Conservation (phyloP, 2,329 filamentous ascomycete species). For the Fusarium tuaranense region DNA sequence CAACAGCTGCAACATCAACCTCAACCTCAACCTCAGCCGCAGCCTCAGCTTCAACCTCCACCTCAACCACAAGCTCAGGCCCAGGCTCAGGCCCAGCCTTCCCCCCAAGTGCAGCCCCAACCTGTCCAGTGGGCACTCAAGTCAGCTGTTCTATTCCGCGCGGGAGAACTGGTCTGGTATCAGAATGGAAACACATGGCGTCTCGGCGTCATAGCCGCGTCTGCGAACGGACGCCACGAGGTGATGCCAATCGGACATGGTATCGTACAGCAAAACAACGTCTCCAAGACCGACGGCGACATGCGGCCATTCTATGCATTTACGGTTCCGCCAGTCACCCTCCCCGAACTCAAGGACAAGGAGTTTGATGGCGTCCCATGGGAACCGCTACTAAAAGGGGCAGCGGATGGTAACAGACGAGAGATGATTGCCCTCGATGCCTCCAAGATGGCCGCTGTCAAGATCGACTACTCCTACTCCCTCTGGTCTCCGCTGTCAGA, state of each 20-base stretch:
- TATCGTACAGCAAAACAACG: slow-evolving; percentile 52
- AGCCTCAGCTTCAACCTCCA: slow-evolving; percentile 22
- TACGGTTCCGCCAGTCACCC: slow-evolving; percentile 58
- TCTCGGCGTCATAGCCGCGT: slow-evolving; percentile 57
- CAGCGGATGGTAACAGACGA: slow-evolving; percentile 51
- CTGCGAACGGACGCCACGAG: slow-evolving; percentile 48
- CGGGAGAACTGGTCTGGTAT: slow-evolving; percentile 64
- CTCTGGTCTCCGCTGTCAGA: slow-evolving; percentile 56
- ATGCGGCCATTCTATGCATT: slow-evolving; percentile 65
- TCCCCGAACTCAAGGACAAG: slow-evolving; percentile 54
- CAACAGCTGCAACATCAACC: slow-evolving; percentile 13
- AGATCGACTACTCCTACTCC: slow-evolving; percentile 62
- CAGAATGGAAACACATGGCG: slow-evolving; percentile 61
- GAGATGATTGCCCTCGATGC: slow-evolving; percentile 61
- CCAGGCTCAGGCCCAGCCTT: slow-evolving; percentile 24
- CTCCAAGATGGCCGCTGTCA: slow-evolving; percentile 63
- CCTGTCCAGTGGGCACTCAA: slow-evolving; percentile 49
- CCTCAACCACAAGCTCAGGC: slow-evolving; percentile 23
- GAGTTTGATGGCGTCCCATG: slow-evolving; percentile 58
- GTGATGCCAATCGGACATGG: slow-evolving; percentile 57
- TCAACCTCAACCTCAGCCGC: slow-evolving; percentile 18
- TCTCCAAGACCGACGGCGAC: slow-evolving; percentile 54
- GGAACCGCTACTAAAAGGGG: slow-evolving; percentile 51
- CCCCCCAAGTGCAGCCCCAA: slow-evolving; percentile 33
- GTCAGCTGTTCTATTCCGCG: slow-evolving; percentile 56